Base-by-base conservation (phyloP, 768 basidiomycete species). In the Phaeotremella fagi region DNA sequence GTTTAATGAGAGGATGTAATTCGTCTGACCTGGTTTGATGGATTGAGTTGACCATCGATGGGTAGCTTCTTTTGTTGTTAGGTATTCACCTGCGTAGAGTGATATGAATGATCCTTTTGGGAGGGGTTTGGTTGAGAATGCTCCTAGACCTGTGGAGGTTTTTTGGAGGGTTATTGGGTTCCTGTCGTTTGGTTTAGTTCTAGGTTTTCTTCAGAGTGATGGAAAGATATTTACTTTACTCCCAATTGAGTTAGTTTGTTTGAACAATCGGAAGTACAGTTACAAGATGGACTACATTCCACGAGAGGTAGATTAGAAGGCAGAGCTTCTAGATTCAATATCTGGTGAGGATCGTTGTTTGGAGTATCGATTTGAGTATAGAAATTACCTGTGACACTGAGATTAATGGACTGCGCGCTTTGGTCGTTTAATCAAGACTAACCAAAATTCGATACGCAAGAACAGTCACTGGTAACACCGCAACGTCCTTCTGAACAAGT, bases 21-120 rank as follows among this genome's bases (percentile, higher is more conserved):
- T 41, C 9, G 38, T 41, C 38, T 41, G 38, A 41, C 38, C 38
- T 7, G 38, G 38, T 9, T 74, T 33, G 63, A 69, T 46, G 4
- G 25, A 29, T 23, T 29, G 38, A 41, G n/a, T 23, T 23, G 4
- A 15, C 61, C 61, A 71, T 53, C 71, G 59, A 1, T 3, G 15
- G 16, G 52, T 59, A 5, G 71, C 70, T 59, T 74, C 52, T 4
- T 31, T 14, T 0, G 60, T 59, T 3, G 64, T 49, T 46, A 75
- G 57, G 42, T 72, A 65, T 53, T 75, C 68, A 16, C 75, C 75
- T 6, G 70, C 69, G 47, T 75, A 75, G 4, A 73, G 64, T 28
- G 63, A 60, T 20, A 75, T 52, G 54, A 75, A 75, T 0, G 45
- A 44, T 1, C 75, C 75, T 45, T 27, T 29, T 7, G 44, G 28